Evolutionary conservation across 371 early-diverging fungal species (phyloP), one percentile per base, ranked within the genome.

Genomic region (Capillidium rhysosporum): DNA sequence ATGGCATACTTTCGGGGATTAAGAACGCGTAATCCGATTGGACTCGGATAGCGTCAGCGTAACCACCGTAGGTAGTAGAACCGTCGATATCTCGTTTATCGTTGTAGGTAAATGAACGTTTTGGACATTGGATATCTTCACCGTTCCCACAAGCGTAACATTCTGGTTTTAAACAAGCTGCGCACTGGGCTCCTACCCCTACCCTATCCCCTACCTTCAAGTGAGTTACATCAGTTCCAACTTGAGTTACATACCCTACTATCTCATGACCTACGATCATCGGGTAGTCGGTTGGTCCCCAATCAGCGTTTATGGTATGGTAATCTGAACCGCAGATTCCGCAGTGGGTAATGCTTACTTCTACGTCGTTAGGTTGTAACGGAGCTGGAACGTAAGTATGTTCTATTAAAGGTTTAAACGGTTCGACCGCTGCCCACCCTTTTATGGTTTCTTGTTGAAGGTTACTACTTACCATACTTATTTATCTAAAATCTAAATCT

Each of bases 211-310:
- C 89, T 21, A 86, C 69, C 46, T 71, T 61, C 29, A 81, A 4
- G 63, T 63, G 5, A 10, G 23, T 26, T 14, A 77, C 79, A 43
- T 62, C 58, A 0, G 58, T 61, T 34, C 82, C 86, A 16, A 69
- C 66, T 30, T 72, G 66, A 5, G 71, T 66, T 30, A 85, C 67
- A 20, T 68, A 61, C 58, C 84, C 84, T 40, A 84, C 67, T 20
- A 83, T 78, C 63, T 84, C 84, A 59, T 87, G 88, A 24, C 89
- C 88, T 18, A 77, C 69, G n/a, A 86, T 72, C n/a, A 3, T 8
- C 2, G 54, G 54, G 54, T 54, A 54, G 34, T 54, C 24, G 20
- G 67, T 63, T 29, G 62, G 56, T 0, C 72, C 72, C 80, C 79
- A 81, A 26, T 73, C 80, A 9, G 60, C 49, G 44, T 69, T 71